Evolutionary conservation across 2,329 filamentous ascomycete genomes (phyloP).

Genomic region (Phaeosphaeriaceae sp.): DNA sequence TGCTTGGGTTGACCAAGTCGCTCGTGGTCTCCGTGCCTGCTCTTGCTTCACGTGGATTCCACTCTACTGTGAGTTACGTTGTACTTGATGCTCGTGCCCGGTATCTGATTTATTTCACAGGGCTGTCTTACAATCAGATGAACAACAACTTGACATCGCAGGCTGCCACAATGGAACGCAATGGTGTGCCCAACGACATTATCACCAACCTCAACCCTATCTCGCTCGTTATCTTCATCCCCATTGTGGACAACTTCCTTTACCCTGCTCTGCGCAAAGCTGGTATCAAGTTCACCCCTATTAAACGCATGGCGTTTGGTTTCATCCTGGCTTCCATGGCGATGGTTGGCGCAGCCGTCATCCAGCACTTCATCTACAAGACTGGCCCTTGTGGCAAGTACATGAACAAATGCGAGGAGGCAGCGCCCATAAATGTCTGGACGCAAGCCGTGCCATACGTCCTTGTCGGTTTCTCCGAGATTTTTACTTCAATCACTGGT

Average conservation of each 20-base stretch:
- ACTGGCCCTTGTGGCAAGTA: conserved; percentile 65
- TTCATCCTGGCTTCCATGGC: conserved; percentile 57
- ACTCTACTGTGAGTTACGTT: conserved; percentile 41
- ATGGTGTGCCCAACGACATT: conserved; percentile 63
- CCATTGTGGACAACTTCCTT: conserved; percentile 60
- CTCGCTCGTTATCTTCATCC: conserved; percentile 61
- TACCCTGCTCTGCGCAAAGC: conserved; percentile 59
- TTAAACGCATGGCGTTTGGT: conserved; percentile 61
- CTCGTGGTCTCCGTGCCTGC: conserved; percentile 48
- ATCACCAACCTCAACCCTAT: conserved; percentile 64
- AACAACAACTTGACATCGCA: conserved; percentile 63
- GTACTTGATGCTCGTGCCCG: neutral
- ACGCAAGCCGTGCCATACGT: conserved; percentile 58
- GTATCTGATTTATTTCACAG: conserved; percentile 13
- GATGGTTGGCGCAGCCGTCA: conserved; percentile 60
- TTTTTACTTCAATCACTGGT: conserved; percentile 65
- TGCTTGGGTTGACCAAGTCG: conserved; percentile 72
- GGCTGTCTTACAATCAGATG: conserved; percentile 62
- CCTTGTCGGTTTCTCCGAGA: conserved; percentile 64
- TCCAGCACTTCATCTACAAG: conserved; percentile 69
- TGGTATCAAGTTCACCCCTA: conserved; percentile 59
- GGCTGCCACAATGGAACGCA: conserved; percentile 60
- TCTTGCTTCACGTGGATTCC: conserved; percentile 62
- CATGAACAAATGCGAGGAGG: conserved; percentile 60
- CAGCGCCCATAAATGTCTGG: conserved; percentile 70